Percentiles rank a stretch among this genome's conserved stretches.
These are phyloP conservation scores for Kwoniella bestiolae DNA, from an alignment of 768 basidiomycete species.

Conservation along the genomic window DNA sequence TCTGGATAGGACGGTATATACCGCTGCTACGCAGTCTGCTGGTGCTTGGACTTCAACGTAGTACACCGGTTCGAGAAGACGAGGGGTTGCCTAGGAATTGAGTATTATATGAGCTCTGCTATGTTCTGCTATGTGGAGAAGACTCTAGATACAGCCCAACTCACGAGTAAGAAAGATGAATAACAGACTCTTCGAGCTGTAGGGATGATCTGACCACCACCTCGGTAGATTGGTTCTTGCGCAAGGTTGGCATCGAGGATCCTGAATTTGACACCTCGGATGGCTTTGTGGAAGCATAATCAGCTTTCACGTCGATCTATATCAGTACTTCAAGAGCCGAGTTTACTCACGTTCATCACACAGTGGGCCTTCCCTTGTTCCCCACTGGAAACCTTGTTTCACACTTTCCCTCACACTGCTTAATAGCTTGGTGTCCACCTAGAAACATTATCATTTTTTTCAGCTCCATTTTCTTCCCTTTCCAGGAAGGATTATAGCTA, in stretches of 20 bases:
- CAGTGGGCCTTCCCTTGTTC: slow-evolving; percentile 91
- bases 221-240: slow-evolving; percentile 94
- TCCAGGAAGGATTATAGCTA: background rate
- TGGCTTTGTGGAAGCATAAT: slow-evolving; percentile 65
- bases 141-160: slow-evolving; percentile 48
- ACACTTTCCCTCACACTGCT: slow-evolving; percentile 89
- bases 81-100: slow-evolving; percentile 78
- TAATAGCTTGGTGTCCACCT: slow-evolving; percentile 92
- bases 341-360: slow-evolving; percentile 92
- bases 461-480: too few relatives aligned
- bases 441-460: background rate
- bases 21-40: slow-evolving; percentile 96
- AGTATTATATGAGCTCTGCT: background rate
- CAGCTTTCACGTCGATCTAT: slow-evolving; percentile 5
- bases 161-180: slow-evolving; percentile 96
- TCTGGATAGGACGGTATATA: slow-evolving; percentile 97
- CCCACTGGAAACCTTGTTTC: slow-evolving; percentile 99
- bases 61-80: slow-evolving; percentile 96
- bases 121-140: slow-evolving; percentile 4
- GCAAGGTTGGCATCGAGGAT: slow-evolving; percentile 89
- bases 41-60: slow-evolving; percentile 99
- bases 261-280: slow-evolving; percentile 98
- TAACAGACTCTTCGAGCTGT: slow-evolving; percentile 99
- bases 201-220: slow-evolving; percentile 97
- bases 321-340: background rate